Conservation (phyloP, 169 alveolate species). For the Plasmodium coatneyi region DNA sequence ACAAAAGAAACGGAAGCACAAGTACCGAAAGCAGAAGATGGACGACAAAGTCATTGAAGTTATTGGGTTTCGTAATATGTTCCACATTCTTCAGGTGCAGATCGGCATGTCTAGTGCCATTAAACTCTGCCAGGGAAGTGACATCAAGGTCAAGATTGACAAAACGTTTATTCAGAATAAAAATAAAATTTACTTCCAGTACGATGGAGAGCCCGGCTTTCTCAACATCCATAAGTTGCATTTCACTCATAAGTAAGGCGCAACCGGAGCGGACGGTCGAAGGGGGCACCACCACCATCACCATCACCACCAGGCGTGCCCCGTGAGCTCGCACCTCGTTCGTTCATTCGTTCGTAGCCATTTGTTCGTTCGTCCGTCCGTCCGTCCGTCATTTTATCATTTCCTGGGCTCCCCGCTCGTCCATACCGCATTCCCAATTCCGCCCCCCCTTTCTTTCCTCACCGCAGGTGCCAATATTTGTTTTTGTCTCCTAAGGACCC, state of each 20-base stretch:
- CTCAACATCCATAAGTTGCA: conserved; percentile 59
- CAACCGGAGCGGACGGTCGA: background rate
- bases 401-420: background rate
- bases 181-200: conserved; percentile 56
- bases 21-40: conserved; percentile 77
- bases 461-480: conserved; percentile 64
- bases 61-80: conserved; percentile 81
- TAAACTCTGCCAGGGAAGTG: conserved; percentile 62
- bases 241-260: conserved; percentile 61
- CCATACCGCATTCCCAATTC: background rate
- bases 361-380: no score
- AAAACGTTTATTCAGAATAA: conserved; percentile 34
- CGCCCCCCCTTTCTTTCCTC: background rate
- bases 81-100: conserved; percentile 85
- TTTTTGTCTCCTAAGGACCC: conserved; percentile 64
- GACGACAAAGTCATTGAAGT: conserved; percentile 85
- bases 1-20: conserved; percentile 20
- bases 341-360: background rate
- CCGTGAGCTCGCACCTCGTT: background rate
- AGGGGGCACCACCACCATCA: background rate
- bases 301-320: background rate
- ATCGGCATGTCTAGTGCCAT: conserved; percentile 52
- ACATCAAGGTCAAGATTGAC: conserved; percentile 32
- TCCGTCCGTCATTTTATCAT: background rate
- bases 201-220: conserved; percentile 65